A percentile compares a stretch with the other conserved stretches of the same genome.
phyloP scores from a whole-genome alignment of 352 stramenopile species.

The Phytophthora lateralis region DNA sequence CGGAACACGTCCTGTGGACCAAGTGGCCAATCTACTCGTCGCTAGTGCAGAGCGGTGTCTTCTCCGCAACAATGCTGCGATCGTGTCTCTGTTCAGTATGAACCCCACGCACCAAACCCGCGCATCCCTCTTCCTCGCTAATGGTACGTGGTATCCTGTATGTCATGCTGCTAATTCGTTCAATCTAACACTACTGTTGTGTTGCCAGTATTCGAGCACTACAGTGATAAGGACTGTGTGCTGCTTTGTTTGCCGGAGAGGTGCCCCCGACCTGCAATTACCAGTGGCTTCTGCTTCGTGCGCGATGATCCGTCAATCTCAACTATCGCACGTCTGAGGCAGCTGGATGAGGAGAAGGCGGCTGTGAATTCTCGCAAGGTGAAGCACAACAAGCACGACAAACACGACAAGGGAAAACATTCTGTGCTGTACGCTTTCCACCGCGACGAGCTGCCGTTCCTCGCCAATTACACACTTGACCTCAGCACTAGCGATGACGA shows the following conservation, averaged over 20 bases:
- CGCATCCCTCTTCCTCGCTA: slow-evolving; percentile 55
- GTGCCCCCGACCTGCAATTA: slow-evolving; percentile 45
- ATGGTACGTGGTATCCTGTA: slow-evolving; percentile 38
- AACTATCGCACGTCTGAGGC: slow-evolving; percentile 45
- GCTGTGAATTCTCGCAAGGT: slow-evolving; percentile 13
- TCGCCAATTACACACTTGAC: slow-evolving; percentile 46
- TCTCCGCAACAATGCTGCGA: slow-evolving; percentile 65
- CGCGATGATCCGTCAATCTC: slow-evolving; percentile 41
- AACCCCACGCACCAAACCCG: slow-evolving; percentile 40
- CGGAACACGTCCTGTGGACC: slow-evolving; percentile 55
- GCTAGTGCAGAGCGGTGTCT: slow-evolving; percentile 52
- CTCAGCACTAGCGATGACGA: slow-evolving; percentile 37
- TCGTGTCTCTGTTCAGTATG: slow-evolving; percentile 63
- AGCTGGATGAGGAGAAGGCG: slow-evolving; percentile 26
- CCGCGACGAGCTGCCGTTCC: slow-evolving; percentile 68
- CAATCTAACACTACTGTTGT: slow-evolving; percentile 1
- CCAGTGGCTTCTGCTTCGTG: slow-evolving; percentile 53
- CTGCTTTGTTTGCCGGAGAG: slow-evolving; percentile 57
- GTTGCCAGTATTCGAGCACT: slow-evolving; percentile 56
- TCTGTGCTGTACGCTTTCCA: slow-evolving; percentile 65
- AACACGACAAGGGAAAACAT: slow-evolving; percentile 22
- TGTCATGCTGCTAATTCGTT: background rate
- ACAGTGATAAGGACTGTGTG: slow-evolving; percentile 62
- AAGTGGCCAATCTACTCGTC: slow-evolving; percentile 64
- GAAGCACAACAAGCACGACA: slow-evolving; percentile 10